phyloP scores from a whole-genome alignment of 306 rosid genomes.

The Senna tora region DNA sequence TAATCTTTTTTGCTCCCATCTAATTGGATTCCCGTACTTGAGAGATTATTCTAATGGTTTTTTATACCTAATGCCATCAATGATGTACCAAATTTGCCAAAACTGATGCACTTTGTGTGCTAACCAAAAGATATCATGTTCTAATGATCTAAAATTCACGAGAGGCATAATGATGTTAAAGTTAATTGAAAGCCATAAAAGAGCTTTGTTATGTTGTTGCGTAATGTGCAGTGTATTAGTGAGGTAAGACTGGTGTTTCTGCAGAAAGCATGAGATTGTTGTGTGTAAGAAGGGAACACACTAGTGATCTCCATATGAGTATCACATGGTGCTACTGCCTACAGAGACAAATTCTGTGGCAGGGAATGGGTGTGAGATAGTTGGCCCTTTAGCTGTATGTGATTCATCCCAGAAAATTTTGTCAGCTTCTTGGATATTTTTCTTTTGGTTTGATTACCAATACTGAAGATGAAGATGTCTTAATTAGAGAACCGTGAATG shows the following conservation, averaged over 20 bases:
- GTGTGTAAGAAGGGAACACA: slow-evolving; percentile 11
- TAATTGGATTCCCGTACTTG: slow-evolving; percentile 9
- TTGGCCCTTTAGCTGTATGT: slow-evolving; percentile 12
- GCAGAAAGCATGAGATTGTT: slow-evolving; percentile 5
- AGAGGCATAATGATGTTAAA: not conserved
- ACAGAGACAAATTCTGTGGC: slow-evolving; percentile 22
- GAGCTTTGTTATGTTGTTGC: not conserved
- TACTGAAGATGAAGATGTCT: not conserved
- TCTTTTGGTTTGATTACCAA: not conserved
- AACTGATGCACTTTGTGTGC: not conserved
- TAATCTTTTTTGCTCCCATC: slow-evolving; percentile 6
- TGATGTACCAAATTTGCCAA: not conserved
- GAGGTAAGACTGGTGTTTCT: not conserved
- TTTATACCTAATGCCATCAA: slow-evolving; percentile 3
- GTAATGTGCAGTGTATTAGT: not conserved
- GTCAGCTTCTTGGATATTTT: not conserved
- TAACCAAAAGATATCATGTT: slow-evolving; percentile 13
- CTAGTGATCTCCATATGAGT: slow-evolving; percentile 14
- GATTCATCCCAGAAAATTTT: not conserved
- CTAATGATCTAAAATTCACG: not conserved
- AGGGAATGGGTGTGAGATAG: slow-evolving; percentile 1
- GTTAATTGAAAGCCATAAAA: not conserved
- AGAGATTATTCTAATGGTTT: slow-evolving; percentile 22
- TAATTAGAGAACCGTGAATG: not conserved
- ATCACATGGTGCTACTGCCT: slow-evolving; percentile 30